Evolutionary conservation across 2,329 filamentous ascomycete genomes (phyloP).

Genomic region (Penicillium sp.): DNA sequence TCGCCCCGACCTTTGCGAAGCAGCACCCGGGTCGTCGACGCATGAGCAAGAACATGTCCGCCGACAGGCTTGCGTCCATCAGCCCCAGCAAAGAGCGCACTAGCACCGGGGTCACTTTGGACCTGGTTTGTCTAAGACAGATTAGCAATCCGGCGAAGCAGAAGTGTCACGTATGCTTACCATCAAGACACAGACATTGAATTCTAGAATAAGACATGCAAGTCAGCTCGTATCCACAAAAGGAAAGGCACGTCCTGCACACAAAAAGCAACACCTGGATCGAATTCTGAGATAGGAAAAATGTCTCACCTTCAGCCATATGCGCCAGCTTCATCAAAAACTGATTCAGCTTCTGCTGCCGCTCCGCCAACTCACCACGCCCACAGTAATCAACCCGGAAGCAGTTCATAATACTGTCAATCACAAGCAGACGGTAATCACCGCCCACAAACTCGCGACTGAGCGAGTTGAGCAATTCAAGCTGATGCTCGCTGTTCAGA

Average conservation of each 20-base stretch:
- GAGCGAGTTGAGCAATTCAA: conserved; percentile 60
- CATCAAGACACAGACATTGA: conserved; percentile 63
- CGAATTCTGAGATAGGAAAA: background rate
- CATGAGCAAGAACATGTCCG: conserved; percentile 65
- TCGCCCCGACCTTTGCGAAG: conserved; percentile 65
- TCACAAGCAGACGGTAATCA: conserved; percentile 61
- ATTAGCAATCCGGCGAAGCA: conserved; percentile 1
- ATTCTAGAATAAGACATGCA: conserved; percentile 45
- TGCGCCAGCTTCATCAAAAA: conserved; percentile 61
- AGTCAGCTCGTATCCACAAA: conserved; percentile 7
- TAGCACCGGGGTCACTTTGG: conserved; percentile 65
- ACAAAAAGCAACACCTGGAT: background rate
- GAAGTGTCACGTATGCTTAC: conserved; percentile 31
- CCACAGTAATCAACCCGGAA: conserved; percentile 65
- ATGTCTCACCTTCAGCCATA: conserved; percentile 55
- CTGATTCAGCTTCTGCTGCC: conserved; percentile 63
- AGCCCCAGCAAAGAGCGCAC: conserved; percentile 61
- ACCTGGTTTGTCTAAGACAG: conserved; percentile 61
- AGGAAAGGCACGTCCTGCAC: background rate
- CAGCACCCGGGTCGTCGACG: conserved; percentile 61
- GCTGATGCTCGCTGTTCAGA: conserved; percentile 62
- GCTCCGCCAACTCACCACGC: conserved; percentile 62
- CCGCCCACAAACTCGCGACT: conserved; percentile 58
- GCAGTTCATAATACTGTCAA: conserved; percentile 67
- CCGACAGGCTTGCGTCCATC: conserved; percentile 65